These are phyloP conservation scores for Clohesyomyces aquaticus DNA, from an alignment of 495 filamentous ascomycete genomes.

Conservation along the genomic window DNA sequence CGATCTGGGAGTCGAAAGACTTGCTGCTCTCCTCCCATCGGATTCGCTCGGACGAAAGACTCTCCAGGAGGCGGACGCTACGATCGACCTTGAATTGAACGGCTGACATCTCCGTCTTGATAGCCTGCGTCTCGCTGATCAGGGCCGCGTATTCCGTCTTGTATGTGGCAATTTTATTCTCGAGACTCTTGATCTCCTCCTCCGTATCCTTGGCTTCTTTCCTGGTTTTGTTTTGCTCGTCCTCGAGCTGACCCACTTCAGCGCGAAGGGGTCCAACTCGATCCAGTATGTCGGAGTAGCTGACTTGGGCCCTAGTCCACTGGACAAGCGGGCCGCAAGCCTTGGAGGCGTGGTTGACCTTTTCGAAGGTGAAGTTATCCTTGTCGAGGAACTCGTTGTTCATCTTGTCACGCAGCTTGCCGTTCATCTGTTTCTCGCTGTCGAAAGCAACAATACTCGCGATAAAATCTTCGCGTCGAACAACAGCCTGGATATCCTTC, in stretches of 20 bases:
- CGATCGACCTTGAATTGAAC: conserved; percentile 98
- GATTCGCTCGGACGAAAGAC: conserved; percentile 86
- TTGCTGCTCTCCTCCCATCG: conserved; percentile 97
- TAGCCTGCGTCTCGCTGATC: conserved; percentile 95
- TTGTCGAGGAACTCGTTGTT: conserved; percentile 87
- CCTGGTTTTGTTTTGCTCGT: conserved; percentile 88
- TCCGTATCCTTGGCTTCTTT: conserved; percentile 91
- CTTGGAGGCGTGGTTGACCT: conserved; percentile 92
- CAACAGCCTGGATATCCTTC: conserved; percentile 84
- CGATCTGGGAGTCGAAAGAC: conserved; percentile 96
- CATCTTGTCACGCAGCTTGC: conserved; percentile 79
- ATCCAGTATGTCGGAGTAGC: conserved; percentile 95
- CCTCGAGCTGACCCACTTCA: conserved; percentile 84
- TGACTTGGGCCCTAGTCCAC: conserved; percentile 97
- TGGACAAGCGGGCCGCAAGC: conserved; percentile 96
- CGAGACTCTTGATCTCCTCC: conserved; percentile 78
- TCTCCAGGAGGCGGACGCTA: conserved; percentile 91
- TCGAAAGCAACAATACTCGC: conserved; percentile 97
- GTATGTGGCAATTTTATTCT: conserved; percentile 92
- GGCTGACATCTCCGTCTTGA: conserved; percentile 93
- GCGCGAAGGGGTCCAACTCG: conserved; percentile 90
- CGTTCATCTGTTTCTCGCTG: conserved; percentile 95
- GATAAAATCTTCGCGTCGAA: conserved; percentile 94
- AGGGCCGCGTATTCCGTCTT: conserved; percentile 95
- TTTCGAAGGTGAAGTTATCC: conserved; percentile 93